Evolutionary conservation across 805 yeast genomes (phyloP), one percentile per base, ranked within the genome.

Genomic region (Teunomyces cretensis): DNA sequence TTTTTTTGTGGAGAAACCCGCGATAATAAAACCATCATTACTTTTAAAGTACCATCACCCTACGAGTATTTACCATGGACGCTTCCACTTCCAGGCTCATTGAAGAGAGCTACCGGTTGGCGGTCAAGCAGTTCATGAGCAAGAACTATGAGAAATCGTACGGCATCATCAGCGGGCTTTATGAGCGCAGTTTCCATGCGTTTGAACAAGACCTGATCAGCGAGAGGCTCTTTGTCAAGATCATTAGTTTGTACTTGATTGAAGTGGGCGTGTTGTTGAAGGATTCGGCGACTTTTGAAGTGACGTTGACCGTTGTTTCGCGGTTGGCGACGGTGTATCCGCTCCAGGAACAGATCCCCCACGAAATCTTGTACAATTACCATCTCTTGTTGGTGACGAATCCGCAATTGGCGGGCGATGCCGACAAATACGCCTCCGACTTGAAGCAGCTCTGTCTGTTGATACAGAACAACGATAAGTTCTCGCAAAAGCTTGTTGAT

Each of bases 81-180:
- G n/a, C 24, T 16, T 26, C 41, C 19, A 37, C 40, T 12, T 27
- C 32, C 13, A 16, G 19, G 28, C 35, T 41, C 9, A 45, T 46
- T 9, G 47, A 46, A 16, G 48, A 39, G 41, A 46, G 44, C 30
- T 72, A 69, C 47, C 58, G 62, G 41, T 49, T 70, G 39, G 65
- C 76, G 2, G 54, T 68, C 47, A 72, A 72, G 52, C 57, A 57
- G 41, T 72, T 72, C 53, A 59, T 67, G 54, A 70, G 68, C 50
- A 68, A 64, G 53, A 62, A 68, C 49, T 60, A 70, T 33, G 56
- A 49, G 4, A 58, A 61, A 40, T 70, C 75, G 9, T 70, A 55
- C 44, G 58, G 45, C 15, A 49, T 69, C 9, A 49, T 60, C 16
- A 49, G 49, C 38, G 48, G 54, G 35, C 49, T 65, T 27, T 65